Conservation (phyloP, 768 basidiomycete species). For the Termitomyces sp. region DNA sequence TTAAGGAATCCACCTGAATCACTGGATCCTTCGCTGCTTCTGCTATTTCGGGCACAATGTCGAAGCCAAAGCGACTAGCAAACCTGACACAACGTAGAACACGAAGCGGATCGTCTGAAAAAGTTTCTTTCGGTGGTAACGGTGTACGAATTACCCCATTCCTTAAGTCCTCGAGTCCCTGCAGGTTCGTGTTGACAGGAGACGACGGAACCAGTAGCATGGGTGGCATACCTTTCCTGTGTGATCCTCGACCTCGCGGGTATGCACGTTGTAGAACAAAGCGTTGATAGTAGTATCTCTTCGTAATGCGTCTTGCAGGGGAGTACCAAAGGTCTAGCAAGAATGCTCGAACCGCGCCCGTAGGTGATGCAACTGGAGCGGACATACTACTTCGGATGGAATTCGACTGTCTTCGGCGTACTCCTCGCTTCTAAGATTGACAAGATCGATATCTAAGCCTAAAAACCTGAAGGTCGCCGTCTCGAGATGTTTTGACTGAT, state of each 20-base stretch:
- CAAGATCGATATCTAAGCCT: conserved; percentile 85
- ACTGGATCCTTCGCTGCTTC: conserved; percentile 52
- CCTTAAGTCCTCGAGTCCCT: conserved; percentile 84
- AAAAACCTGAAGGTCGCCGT: conserved; percentile 83
- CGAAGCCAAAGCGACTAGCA: conserved; percentile 84
- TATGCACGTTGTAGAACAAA: conserved; percentile 93
- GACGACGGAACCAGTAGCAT: conserved; percentile 5
- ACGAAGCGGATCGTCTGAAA: conserved; percentile 89
- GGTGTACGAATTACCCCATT: conserved; percentile 84
- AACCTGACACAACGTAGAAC: conserved; percentile 90
- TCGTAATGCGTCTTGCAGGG: conserved; percentile 82
- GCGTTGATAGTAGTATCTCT: conserved; percentile 95
- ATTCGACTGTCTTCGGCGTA: conserved; percentile 87
- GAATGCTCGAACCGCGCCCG: not conserved
- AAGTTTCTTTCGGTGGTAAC: conserved; percentile 79
- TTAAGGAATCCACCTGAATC: conserved; percentile 47
- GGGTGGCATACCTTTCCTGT: conserved; percentile 57
- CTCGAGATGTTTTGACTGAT: conserved; percentile 97
- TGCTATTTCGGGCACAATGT: conserved; percentile 61
- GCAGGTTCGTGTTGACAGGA: not conserved
- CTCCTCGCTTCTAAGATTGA: conserved; percentile 89
- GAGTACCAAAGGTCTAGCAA: conserved; percentile 82
- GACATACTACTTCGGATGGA: conserved; percentile 76
- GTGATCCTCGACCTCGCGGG: conserved; percentile 77
- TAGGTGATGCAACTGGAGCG: not conserved